Conservation (phyloP, 2,329 filamentous ascomycete species). For the Tothia fuscella region DNA sequence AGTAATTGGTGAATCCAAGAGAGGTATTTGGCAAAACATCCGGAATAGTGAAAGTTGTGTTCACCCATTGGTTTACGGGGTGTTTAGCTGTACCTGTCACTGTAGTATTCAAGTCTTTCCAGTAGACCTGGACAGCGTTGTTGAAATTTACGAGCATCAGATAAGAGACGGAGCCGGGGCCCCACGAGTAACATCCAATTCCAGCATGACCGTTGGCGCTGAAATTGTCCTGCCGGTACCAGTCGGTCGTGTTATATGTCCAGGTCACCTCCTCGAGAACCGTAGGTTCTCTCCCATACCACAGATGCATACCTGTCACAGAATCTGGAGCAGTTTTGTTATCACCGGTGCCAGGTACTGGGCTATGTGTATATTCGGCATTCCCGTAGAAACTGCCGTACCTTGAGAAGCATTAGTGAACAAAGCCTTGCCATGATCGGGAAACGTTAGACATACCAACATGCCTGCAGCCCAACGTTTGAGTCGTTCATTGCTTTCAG, state of each 20-base stretch:
- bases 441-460: slow-evolving; percentile 10
- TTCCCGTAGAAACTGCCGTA: slow-evolving; percentile 1
- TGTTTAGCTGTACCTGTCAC: slow-evolving; percentile 20
- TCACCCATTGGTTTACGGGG: slow-evolving; percentile 29
- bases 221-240: slow-evolving; percentile 9
- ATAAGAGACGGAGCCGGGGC: slow-evolving; percentile 27
- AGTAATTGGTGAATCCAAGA: slow-evolving; percentile 30
- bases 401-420: no score
- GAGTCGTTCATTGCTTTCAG: slow-evolving; percentile 9
- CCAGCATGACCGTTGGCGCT: slow-evolving; percentile 29
- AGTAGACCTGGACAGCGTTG: slow-evolving; percentile 30
- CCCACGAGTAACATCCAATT: slow-evolving; percentile 34
- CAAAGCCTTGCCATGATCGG: slow-evolving; percentile 4
- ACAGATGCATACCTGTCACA: slow-evolving; percentile 12
- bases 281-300: slow-evolving; percentile 6
- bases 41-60: slow-evolving; percentile 21
- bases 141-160: slow-evolving; percentile 31
- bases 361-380: slow-evolving; percentile 6
- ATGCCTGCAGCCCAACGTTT: slow-evolving; percentile 9
- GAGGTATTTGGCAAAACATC: slow-evolving; percentile 28
- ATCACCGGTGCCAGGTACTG: slow-evolving; percentile 6
- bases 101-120: slow-evolving; percentile 32
- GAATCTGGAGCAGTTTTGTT: slow-evolving; percentile 9
- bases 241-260: slow-evolving; percentile 11
- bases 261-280: slow-evolving; percentile 8